Percentiles rank a stretch among this genome's conserved stretches.
Conservation (phyloP, 371 early-diverging fungal species). For the Mucor piriformis region DNA sequence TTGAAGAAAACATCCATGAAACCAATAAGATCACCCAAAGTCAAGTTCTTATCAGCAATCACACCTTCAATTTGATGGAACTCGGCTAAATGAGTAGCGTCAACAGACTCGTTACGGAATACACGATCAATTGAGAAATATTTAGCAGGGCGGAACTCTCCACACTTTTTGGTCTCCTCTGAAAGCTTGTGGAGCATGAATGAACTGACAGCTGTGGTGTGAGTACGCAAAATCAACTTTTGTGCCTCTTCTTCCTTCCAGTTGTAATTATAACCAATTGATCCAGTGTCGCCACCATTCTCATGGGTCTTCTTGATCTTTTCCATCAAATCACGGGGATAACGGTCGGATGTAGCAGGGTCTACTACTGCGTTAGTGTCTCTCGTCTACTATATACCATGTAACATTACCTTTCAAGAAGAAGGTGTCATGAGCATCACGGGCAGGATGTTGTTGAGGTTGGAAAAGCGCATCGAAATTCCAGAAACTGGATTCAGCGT, state of each 20-base stretch:
- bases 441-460: slow-evolving; percentile 99
- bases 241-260: slow-evolving; percentile 97
- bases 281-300: slow-evolving; percentile 94
- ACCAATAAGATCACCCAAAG: slow-evolving; percentile 97
- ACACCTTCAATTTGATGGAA: slow-evolving; percentile 99
- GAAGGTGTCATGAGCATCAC: slow-evolving; percentile 99
- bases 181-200: slow-evolving; percentile 95
- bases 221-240: slow-evolving; percentile 97
- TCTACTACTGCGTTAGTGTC: slow-evolving; percentile 44
- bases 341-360: slow-evolving; percentile 78
- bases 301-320: slow-evolving; percentile 93
- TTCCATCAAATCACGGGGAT: slow-evolving; percentile 90
- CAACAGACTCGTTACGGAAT: slow-evolving; percentile 99
- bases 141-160: slow-evolving; percentile 91
- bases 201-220: slow-evolving; percentile 98
- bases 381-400: neutral
- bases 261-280: slow-evolving; percentile 92
- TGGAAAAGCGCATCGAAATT: slow-evolving; percentile 99
- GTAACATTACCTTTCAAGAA: slow-evolving; percentile 74
- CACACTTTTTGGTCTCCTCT: slow-evolving; percentile 68
- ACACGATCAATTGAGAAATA: slow-evolving; percentile 99
- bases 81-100: slow-evolving; percentile 99
- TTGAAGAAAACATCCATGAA: slow-evolving; percentile 97
- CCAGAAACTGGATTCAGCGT: slow-evolving; percentile 99
- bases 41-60: slow-evolving; percentile 95